Percentiles rank a stretch among this genome's conserved stretches.
phyloP scores from a whole-genome alignment of 208 protist genomes.

The Wallacemonas sp. region DNA sequence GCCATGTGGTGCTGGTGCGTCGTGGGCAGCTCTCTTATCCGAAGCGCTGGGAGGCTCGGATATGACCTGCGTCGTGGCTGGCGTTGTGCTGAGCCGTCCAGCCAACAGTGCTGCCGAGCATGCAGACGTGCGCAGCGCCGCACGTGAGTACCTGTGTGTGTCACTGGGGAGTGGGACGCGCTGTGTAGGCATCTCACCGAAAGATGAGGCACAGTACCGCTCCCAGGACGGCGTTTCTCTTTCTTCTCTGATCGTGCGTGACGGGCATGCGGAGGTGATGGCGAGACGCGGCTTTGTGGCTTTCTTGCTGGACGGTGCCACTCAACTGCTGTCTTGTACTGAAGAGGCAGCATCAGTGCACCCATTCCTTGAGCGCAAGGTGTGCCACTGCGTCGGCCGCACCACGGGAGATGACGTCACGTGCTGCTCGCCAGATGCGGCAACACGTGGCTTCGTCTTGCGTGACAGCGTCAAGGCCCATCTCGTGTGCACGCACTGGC shows the following conservation, averaged over 20 bases:
- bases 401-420: too few relatives aligned
- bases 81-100: conserved; percentile 41
- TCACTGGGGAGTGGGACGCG: conserved; percentile 79
- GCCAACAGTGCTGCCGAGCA: neutral
- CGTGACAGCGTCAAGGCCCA: conserved; percentile 40
- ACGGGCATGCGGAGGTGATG: conserved; percentile 90
- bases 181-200: conserved; percentile 40
- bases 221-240: neutral
- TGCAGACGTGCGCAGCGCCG: too few relatives aligned
- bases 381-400: too few relatives aligned
- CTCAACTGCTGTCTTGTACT: conserved; percentile 5
- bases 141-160: conserved; percentile 63
- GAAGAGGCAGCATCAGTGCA: neutral
- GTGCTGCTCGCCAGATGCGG: too few relatives aligned
- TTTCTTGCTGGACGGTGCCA: conserved; percentile 56
- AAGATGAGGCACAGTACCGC: neutral
- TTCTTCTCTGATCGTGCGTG: conserved; percentile 35
- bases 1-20: conserved; percentile 10
- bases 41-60: conserved; percentile 1
- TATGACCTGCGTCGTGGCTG: conserved; percentile 36
- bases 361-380: too few relatives aligned
- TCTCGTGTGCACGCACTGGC: conserved; percentile 72
- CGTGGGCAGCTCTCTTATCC: conserved; percentile 17
- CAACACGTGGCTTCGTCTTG: conserved; percentile 30
- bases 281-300: conserved; percentile 70